Evolutionary conservation across 306 rosid species (phyloP).

Genomic region (Rosa chinensis): DNA sequence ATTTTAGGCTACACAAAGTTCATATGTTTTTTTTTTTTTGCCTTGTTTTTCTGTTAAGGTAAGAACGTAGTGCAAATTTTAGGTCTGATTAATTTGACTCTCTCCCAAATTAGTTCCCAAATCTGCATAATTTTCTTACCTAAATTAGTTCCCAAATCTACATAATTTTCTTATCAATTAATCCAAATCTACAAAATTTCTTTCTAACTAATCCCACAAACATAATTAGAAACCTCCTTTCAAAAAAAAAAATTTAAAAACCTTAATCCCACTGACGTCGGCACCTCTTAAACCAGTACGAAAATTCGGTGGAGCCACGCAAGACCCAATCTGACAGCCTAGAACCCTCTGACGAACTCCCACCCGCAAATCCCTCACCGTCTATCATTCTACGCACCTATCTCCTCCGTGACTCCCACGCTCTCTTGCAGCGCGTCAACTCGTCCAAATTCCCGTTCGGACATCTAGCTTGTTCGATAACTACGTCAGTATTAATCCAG

Average conservation of each 20-base stretch:
- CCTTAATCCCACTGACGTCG: not conserved
- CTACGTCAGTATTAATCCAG: not conserved
- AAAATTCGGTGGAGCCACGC: constrained; percentile 24
- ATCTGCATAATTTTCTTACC: not conserved
- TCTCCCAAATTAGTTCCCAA: not conserved
- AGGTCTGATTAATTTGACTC: not conserved
- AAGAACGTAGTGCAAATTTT: too few relatives aligned
- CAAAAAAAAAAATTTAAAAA: not conserved
- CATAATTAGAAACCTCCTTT: too few relatives aligned
- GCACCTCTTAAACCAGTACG: not conserved
- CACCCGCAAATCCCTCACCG: not conserved
- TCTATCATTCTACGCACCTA: not conserved
- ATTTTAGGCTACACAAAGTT: not conserved
- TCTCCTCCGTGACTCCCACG: not conserved
- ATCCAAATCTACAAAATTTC: not conserved
- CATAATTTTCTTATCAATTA: not conserved
- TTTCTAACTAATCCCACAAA: not conserved
- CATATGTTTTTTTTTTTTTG: not conserved
- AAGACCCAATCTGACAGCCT: constrained; percentile 9
- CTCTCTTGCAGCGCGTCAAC: not conserved
- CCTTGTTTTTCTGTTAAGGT: not conserved
- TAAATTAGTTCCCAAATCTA: not conserved
- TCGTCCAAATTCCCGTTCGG: not conserved
- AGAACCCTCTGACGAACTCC: not conserved
- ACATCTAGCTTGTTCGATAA: not conserved